Conservation (phyloP, 1,284 basidiomycete genomes). For the Pseudozyma tsukubaensis region DNA sequence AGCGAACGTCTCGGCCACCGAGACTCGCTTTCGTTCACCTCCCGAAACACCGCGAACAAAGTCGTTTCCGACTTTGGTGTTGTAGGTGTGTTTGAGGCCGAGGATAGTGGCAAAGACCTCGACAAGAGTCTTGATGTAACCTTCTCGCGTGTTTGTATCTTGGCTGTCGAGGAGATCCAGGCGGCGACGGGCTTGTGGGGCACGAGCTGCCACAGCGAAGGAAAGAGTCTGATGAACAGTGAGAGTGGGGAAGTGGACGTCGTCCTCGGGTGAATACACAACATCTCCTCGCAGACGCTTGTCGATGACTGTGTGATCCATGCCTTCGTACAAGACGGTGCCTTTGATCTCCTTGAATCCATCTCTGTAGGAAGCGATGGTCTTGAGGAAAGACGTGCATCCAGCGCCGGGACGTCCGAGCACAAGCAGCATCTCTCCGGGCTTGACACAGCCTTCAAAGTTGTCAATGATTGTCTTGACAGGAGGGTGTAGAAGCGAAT, state of each 20-base stretch:
- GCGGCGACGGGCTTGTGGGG: constrained; percentile 51
- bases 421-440: constrained; percentile 65
- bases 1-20: constrained; percentile 69
- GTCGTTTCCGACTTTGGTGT: constrained; percentile 68
- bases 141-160: constrained; percentile 32
- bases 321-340: constrained; percentile 52
- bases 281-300: constrained; percentile 54
- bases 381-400: constrained; percentile 61
- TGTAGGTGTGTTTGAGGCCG: constrained; percentile 60
- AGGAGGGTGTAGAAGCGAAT: constrained; percentile 38
- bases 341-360: constrained; percentile 59
- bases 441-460: constrained; percentile 58
- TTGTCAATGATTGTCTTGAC: constrained; percentile 57
- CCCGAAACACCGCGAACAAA: constrained; percentile 68
- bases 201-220: constrained; percentile 59
- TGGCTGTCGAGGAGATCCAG: constrained; percentile 23
- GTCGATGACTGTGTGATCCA: constrained; percentile 56
- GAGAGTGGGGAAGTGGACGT: constrained; percentile 58
- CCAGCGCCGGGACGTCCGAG: constrained; percentile 63
- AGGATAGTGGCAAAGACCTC: constrained; percentile 60
- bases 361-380: constrained; percentile 61
- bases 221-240: constrained; percentile 55
- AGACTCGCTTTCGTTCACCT: constrained; percentile 69
- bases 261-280: constrained; percentile 56
- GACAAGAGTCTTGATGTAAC: constrained; percentile 45